phyloP scores from a whole-genome alignment of 495 filamentous ascomycete species.

The Bathelium albidoporum region DNA sequence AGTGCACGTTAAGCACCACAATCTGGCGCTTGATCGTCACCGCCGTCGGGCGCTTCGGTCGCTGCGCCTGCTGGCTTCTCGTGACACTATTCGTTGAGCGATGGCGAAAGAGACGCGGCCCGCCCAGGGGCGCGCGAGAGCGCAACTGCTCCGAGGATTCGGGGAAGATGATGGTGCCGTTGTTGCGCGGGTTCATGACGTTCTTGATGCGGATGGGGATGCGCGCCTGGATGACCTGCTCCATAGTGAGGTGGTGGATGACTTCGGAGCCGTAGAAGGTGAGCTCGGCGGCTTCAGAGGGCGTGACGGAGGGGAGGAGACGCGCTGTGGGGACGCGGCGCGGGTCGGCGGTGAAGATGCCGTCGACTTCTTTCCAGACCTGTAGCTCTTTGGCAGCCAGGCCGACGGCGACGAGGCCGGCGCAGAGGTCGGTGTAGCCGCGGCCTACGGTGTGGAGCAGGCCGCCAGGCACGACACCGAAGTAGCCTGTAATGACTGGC shows the following conservation, averaged over 20 bases:
- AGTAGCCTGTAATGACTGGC: conserved; percentile 37
- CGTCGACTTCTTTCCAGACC: conserved; percentile 49
- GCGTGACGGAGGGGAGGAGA: conserved; percentile 40
- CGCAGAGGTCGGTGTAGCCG: conserved; percentile 45
- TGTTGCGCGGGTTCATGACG: conserved; percentile 82
- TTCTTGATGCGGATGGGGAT: conserved; percentile 98
- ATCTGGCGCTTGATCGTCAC: conserved; percentile 94
- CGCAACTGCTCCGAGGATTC: conserved; percentile 37
- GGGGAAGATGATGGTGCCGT: conserved; percentile 74
- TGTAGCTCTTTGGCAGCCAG: conserved; percentile 41
- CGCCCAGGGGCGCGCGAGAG: conserved; percentile 37
- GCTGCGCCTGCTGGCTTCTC: not conserved
- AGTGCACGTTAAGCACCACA: conserved; percentile 87
- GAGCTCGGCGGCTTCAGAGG: conserved; percentile 43
- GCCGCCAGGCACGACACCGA: conserved; percentile 40
- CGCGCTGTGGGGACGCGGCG: conserved; percentile 42
- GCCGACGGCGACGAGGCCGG: conserved; percentile 40
- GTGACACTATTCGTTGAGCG: conserved; percentile 22
- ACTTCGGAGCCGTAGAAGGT: conserved; percentile 55
- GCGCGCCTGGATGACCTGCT: conserved; percentile 84
- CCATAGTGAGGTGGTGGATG: conserved; percentile 97
- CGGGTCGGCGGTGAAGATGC: conserved; percentile 48
- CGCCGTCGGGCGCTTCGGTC: conserved; percentile 57
- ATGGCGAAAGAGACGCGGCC: conserved; percentile 28
- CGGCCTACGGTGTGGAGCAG: conserved; percentile 38